A percentile compares a stretch with the other conserved stretches of the same genome.
These are phyloP conservation scores for Psilocybe azurescens DNA, from an alignment of 768 basidiomycete genomes.

Conservation along the genomic window DNA sequence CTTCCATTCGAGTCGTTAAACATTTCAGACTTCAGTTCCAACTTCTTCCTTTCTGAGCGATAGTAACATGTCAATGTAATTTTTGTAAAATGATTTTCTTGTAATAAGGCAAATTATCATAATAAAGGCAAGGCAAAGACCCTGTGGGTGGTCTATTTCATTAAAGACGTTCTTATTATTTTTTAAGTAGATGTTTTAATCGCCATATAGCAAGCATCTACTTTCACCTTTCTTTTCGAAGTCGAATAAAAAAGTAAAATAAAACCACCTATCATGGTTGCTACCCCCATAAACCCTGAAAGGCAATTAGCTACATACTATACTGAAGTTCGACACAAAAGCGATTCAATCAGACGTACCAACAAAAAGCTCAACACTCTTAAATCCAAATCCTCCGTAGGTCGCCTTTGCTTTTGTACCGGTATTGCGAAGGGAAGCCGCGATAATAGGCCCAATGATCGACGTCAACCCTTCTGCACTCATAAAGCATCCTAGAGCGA, in stretches of 20 bases:
- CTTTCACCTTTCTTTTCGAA: conserved; percentile 4
- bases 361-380: conserved; percentile 9
- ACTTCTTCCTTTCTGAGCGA: too few relatives aligned
- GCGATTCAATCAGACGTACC: background rate
- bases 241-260: background rate
- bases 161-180: too few relatives aligned
- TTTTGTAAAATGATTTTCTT: too few relatives aligned
- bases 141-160: too few relatives aligned
- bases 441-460: conserved; percentile 8
- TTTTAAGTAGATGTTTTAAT: too few relatives aligned
- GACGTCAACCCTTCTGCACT: conserved; percentile 4
- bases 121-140: too few relatives aligned
- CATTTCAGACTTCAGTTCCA: too few relatives aligned
- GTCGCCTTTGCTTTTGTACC: background rate
- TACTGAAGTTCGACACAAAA: background rate
- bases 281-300: background rate
- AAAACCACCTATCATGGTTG: conserved; percentile 5
- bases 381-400: conserved; percentile 8
- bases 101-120: too few relatives aligned
- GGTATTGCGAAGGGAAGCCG: background rate
- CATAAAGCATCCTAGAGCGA: conserved; percentile 8
- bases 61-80: too few relatives aligned
- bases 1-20: too few relatives aligned
- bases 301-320: background rate
- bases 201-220: too few relatives aligned